These are phyloP conservation scores for Jamesozyma spencerorum DNA, from an alignment of 805 yeast genomes.

Conservation along the genomic window DNA sequence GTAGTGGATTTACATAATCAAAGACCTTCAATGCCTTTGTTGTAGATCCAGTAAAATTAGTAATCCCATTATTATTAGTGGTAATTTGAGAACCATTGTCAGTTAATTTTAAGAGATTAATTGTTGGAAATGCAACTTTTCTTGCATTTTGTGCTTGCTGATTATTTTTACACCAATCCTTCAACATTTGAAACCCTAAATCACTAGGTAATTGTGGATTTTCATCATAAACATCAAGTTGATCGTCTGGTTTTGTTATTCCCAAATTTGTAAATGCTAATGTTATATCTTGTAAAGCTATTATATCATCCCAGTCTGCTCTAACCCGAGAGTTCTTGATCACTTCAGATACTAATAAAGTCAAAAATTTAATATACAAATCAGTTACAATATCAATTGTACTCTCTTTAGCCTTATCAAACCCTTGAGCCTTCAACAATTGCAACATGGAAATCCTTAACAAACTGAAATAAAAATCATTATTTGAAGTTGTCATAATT, in stretches of 20 bases:
- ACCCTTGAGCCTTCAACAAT: conserved; percentile 67
- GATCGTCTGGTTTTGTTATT: conserved; percentile 48
- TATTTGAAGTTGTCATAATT: conserved; percentile 17
- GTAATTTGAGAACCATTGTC: neutral
- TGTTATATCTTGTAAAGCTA: conserved; percentile 54
- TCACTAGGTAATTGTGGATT: conserved; percentile 37
- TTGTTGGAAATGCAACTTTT: conserved; percentile 28
- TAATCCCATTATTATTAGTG: neutral
- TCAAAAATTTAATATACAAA: conserved; percentile 55
- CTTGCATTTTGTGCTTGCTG: conserved; percentile 38
- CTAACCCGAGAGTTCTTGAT: conserved; percentile 40
- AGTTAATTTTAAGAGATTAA: neutral
- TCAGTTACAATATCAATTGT: conserved; percentile 73
- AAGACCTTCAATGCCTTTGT: neutral
- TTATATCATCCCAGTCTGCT: conserved; percentile 34
- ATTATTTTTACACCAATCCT: conserved; percentile 46
- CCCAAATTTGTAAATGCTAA: conserved; percentile 60
- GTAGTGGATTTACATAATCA: conserved; percentile 26
- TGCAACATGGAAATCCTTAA: conserved; percentile 44
- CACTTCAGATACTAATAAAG: conserved; percentile 44
- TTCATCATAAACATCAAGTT: conserved; percentile 44
- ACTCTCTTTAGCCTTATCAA: conserved; percentile 65
- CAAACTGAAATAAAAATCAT: conserved; percentile 39
- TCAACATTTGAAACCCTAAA: conserved; percentile 41
- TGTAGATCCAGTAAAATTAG: neutral